Evolutionary conservation across 768 basidiomycete species (phyloP).

Genomic region (Psilocybe cyanescens): DNA sequence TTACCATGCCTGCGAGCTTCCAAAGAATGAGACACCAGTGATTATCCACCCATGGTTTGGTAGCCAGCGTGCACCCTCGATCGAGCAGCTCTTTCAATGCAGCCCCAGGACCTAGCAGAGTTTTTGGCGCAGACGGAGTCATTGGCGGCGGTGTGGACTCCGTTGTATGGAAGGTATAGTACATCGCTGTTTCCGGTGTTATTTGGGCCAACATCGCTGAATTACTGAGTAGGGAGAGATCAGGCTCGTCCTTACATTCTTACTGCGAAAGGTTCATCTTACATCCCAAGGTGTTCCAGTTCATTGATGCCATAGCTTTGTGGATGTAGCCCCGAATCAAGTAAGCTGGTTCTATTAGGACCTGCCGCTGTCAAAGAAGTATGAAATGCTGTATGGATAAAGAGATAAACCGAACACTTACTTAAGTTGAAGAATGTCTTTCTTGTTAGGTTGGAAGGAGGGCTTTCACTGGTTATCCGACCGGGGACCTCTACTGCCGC

Average conservation of each 20-base stretch:
- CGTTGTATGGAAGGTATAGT: slow-evolving; percentile 60
- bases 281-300: slow-evolving; percentile 58
- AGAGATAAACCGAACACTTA: slow-evolving; percentile 27
- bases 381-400: background rate
- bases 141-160: slow-evolving; percentile 31
- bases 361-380: slow-evolving; percentile 13
- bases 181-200: slow-evolving; percentile 55
- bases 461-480: slow-evolving; percentile 11
- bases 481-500: slow-evolving; percentile 5
- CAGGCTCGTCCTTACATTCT: background rate
- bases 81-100: slow-evolving; percentile 58
- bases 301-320: slow-evolving; percentile 46
- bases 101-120: slow-evolving; percentile 50
- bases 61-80: slow-evolving; percentile 69
- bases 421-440: slow-evolving; percentile 48
- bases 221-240: slow-evolving; percentile 39
- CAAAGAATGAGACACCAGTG: slow-evolving; percentile 92
- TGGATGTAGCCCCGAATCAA: slow-evolving; percentile 54
- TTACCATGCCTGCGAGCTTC: slow-evolving; percentile 90
- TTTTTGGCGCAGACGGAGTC: slow-evolving; percentile 19
- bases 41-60: slow-evolving; percentile 85
- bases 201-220: slow-evolving; percentile 55
- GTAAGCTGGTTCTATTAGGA: slow-evolving; percentile 45
- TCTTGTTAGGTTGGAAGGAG: slow-evolving; percentile 4
- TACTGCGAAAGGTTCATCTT: slow-evolving; percentile 22